Evolutionary conservation across 1,284 basidiomycete genomes (phyloP), one percentile per base, ranked within the genome.

Genomic region (Entoloma clypeatum): DNA sequence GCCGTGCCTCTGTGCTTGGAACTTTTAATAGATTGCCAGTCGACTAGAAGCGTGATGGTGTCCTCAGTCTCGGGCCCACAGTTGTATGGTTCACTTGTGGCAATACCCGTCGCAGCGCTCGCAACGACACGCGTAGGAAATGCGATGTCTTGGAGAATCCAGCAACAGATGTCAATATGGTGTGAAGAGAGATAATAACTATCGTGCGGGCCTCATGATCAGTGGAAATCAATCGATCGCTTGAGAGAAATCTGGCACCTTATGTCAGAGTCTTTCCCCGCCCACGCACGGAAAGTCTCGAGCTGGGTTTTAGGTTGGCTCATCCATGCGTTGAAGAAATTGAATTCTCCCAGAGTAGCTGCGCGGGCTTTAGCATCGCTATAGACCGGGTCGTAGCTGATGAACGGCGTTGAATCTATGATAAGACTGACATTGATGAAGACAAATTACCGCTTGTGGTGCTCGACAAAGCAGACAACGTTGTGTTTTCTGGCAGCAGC

Each of bases 141-240:
- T 45, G 78, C 86, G 54, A 76, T 81, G 53, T 81, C 87, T 57
- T 92, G 86, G 48, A 92, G 74, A 55, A 94, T 89, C 92, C 92
- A 94, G 65, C 83, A 86, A 67, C 87, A 89, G 55, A 92, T 90
- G 51, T 88, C 86, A 55, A 94, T 87, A 64, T 95, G 92, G 63
- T 94, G 92, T 22, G 89, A 92, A 48, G 92, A 94, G 51, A 95
- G 81, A 63, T 96, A 95, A 66, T 94, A 95, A 49, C 86, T 88
- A 57, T 56, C 49, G 52, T 48, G 35, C 18, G 22, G 29, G 23
- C 31, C 18, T 35, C 35, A 38, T 33, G 29, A 47, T 33, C 29
- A 9, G 19, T 13, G 13, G 3, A 27, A 28, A 4, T 35, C 11
- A 26, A 26, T 18, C 24, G 22, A 37, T 33, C 23, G 17, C 7